phyloP scores from a whole-genome alignment of 2,329 filamentous ascomycete species.

The Botryotinia calthae region DNA sequence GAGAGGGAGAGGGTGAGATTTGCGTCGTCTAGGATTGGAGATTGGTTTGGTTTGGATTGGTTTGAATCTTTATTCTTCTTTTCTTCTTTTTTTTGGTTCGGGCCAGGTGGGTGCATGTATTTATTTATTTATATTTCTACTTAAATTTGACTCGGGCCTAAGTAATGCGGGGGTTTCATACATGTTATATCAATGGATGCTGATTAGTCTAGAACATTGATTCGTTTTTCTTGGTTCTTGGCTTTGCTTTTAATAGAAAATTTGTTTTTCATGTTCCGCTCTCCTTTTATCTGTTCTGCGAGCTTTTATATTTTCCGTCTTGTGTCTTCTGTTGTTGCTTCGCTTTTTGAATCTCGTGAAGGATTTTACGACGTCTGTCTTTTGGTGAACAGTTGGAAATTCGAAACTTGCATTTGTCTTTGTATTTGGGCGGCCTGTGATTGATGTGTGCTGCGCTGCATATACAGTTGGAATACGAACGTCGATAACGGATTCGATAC shows the following conservation, averaged over 20 bases:
- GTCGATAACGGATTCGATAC: not conserved
- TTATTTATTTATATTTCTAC: not conserved
- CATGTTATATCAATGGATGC: not conserved
- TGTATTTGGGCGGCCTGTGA: not conserved
- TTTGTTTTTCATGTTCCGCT: no score
- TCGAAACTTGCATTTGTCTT: not conserved
- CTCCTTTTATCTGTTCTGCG: no score
- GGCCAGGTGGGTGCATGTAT: not conserved
- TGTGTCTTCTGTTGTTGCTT: not conserved
- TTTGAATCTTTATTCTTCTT: no score
- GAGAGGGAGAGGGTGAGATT: no score
- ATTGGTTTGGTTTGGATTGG: not conserved
- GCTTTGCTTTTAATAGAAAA: not conserved
- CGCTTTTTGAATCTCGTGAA: not conserved
- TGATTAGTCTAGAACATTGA: not conserved
- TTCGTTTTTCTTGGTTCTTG: not conserved
- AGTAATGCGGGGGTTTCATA: not conserved
- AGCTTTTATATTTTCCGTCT: not conserved
- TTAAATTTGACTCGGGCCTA: not conserved
- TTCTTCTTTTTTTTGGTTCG: not conserved
- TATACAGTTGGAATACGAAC: not conserved
- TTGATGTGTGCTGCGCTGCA: not conserved
- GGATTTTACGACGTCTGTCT: not conserved
- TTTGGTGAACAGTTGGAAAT: not conserved
- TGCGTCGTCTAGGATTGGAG: not conserved